Evolutionary conservation across 192 early-diverging fungal species (phyloP).

Genomic region (Coemansia sp.): DNA sequence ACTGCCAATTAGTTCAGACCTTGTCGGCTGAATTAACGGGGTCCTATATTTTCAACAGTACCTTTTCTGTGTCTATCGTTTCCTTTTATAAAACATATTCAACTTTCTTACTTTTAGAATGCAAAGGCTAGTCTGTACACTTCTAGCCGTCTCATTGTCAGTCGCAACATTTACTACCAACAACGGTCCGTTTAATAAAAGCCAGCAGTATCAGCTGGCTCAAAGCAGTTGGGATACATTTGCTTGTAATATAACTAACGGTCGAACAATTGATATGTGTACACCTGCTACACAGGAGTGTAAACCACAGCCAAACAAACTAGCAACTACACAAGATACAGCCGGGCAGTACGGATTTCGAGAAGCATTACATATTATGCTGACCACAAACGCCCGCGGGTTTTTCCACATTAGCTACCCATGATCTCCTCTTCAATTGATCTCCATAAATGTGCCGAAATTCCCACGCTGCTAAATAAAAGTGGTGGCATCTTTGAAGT

Average conservation of each 20-base stretch:
- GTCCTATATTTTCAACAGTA: neutral
- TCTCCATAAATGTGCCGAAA: neutral
- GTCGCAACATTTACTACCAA: neutral
- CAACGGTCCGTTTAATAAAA: neutral
- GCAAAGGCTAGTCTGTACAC: neutral
- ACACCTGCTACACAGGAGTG: neutral
- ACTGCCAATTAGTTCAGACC: neutral
- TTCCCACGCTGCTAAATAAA: slow-evolving; percentile 2
- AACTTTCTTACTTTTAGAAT: neutral
- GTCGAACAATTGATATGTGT: neutral
- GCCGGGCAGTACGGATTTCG: neutral
- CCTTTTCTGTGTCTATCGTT: neutral
- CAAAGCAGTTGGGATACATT: neutral
- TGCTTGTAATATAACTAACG: neutral
- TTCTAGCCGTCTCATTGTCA: neutral
- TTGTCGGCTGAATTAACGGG: neutral
- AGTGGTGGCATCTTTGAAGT: neutral
- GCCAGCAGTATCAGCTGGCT: neutral
- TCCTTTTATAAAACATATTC: neutral
- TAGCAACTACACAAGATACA: neutral
- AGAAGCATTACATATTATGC: slow-evolving; percentile 11
- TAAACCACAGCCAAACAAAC: neutral
- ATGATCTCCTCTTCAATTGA: slow-evolving; percentile 2
- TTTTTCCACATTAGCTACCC: slow-evolving; percentile 39
- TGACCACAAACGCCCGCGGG: slow-evolving; percentile 33